These are phyloP conservation scores for Fusarium denticulatum DNA, from an alignment of 2,329 filamentous ascomycete genomes.

Conservation along the genomic window DNA sequence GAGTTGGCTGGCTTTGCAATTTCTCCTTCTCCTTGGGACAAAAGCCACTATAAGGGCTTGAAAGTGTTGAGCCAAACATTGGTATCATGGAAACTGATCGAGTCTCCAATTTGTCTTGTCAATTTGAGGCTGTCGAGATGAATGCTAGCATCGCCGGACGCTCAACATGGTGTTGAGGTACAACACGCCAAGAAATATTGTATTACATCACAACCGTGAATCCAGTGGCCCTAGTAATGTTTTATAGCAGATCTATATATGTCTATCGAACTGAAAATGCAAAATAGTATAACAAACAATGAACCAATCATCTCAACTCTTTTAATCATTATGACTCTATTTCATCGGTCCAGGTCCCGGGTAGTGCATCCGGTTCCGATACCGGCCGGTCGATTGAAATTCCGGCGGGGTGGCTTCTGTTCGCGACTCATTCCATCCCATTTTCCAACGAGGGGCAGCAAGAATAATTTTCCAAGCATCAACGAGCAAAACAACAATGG, in stretches of 20 bases:
- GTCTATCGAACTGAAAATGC: accelerated
- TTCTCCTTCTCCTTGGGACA: accelerated
- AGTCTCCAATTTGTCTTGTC: too few species aligned
- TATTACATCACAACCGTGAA: accelerated
- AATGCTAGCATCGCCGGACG: too few species aligned
- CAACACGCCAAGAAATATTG: accelerated
- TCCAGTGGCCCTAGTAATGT: accelerated
- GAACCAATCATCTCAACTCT: background rate
- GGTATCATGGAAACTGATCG: accelerated
- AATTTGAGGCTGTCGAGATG: too few species aligned
- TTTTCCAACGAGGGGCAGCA: slow-evolving; percentile 24
- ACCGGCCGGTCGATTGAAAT: slow-evolving; percentile 32
- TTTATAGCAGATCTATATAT: background rate
- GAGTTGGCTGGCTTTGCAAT: background rate
- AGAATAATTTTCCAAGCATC: slow-evolving; percentile 34
- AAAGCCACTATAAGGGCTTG: background rate
- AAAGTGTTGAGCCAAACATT: accelerated
- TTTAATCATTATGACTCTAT: background rate
- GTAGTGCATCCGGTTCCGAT: slow-evolving; percentile 8
- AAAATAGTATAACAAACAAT: background rate
- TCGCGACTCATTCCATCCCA: slow-evolving; percentile 16
- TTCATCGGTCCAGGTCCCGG: background rate
- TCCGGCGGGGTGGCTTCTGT: slow-evolving; percentile 31
- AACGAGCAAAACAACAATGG: slow-evolving; percentile 30
- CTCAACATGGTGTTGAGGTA: background rate